Evolutionary conservation across 495 filamentous ascomycete genomes (phyloP), one percentile per base, ranked within the genome.

Genomic region (Talaromyces wortmannii): DNA sequence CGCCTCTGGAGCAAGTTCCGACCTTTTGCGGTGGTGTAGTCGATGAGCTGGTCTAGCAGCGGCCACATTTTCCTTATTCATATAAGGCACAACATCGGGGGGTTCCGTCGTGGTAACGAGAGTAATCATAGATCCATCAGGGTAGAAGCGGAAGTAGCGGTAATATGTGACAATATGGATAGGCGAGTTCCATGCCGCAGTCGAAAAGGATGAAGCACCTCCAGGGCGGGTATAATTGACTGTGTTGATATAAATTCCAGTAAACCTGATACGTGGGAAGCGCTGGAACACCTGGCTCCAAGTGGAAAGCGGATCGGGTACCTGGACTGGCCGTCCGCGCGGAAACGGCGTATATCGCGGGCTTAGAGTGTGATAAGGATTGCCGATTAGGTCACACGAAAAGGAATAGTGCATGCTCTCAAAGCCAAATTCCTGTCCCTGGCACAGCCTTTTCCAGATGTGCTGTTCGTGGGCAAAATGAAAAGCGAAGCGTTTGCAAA

Each of bases 91-190:
- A 11, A 97, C 88, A 30, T 96, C 90, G 29, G 81, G 71, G 0
- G 94, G 94, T 68, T 96, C 89, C 30, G 81, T 72, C 1, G 89
- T 94, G 1, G 86, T 87, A 6, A 91, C 75, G 7, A 98, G 74
- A 44, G 82, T 88, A 31, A 97, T 81, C 49, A 80, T 83, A 0
- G 87, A 85, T 23, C 94, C 94, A 69, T 97, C 88, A 17, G 90
- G 87, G 74, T 95, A 96, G 71, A 97, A 94, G 11, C 94, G 87
- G 0, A 98, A 77, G 66, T 97, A 98, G 40, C 94, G 89, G 74
- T 94, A 97, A 71, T 97, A 98, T 0, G 94, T 98, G 36, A 98
- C 91, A 51, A 97, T 96, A 63, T 92, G 91, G 16, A 97, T 87
- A 11, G 95, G 94, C 17, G 82, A 85, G 64, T 84, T 84, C 90